A percentile compares a stretch with the other conserved stretches of the same genome.
Evolutionary conservation across 2,329 filamentous ascomycete genomes (phyloP).

Genomic region (Apiospora koreana): DNA sequence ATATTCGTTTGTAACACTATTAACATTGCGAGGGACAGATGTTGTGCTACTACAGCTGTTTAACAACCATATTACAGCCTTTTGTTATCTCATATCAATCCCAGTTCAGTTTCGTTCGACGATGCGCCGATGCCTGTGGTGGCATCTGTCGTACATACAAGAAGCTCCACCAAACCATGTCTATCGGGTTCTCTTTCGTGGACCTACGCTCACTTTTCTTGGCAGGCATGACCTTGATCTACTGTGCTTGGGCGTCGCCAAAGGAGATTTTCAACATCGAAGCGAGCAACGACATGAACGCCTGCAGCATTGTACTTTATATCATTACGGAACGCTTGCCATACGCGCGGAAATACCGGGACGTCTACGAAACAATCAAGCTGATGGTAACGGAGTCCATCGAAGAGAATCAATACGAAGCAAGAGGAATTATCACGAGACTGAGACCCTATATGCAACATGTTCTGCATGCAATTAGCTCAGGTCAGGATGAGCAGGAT

Average conservation of each 20-base stretch:
- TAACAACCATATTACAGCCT: conserved; percentile 25
- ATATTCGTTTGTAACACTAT: conserved; percentile 4
- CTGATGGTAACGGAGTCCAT: conserved; percentile 16
- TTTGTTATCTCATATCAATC: conserved; percentile 19
- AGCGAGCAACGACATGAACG: conserved; percentile 29
- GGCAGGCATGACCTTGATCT: conserved; percentile 32
- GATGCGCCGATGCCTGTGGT: conserved; percentile 29
- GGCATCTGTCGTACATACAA: conserved; percentile 31
- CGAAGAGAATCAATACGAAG: conserved; percentile 13
- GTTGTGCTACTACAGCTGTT: conserved; percentile 28
- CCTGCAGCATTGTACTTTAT: conserved; percentile 26
- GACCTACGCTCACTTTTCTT: conserved; percentile 31
- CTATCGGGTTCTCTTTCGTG: conserved; percentile 30
- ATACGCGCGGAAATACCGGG: conserved; percentile 14
- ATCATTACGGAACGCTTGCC: conserved; percentile 25
- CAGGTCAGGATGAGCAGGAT: background rate
- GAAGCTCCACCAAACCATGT: conserved; percentile 29
- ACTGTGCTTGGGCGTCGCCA: conserved; percentile 30
- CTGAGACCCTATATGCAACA: conserved; percentile 12
- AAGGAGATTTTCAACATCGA: conserved; percentile 23
- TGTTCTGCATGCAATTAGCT: conserved; percentile 4
- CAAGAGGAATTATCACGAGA: conserved; percentile 10
- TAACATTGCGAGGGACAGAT: conserved; percentile 18
- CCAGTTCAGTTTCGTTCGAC: conserved; percentile 19
- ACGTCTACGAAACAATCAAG: conserved; percentile 17